phyloP scores from a whole-genome alignment of 345 rosid genomes.

The Aegle marmelos region DNA sequence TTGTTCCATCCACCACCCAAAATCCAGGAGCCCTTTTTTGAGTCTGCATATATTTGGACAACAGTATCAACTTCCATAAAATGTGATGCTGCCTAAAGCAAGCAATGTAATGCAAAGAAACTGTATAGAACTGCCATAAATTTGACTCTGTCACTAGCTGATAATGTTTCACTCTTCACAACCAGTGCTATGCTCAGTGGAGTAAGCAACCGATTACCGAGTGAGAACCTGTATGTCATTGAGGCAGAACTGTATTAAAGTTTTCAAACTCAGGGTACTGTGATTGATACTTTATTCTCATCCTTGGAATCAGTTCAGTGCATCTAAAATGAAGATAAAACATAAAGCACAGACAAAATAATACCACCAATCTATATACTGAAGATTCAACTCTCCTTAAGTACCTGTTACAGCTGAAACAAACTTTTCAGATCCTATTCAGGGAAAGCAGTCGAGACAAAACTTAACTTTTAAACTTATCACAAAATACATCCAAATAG shows the following conservation, averaged over 20 bases:
- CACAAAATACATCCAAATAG: neutral
- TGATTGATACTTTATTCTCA: neutral
- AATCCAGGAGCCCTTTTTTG: slow-evolving; percentile 69
- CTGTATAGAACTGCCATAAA: neutral
- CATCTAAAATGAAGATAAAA: neutral
- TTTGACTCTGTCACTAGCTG: neutral
- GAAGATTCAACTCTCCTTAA: neutral
- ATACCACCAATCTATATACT: neutral
- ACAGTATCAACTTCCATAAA: neutral
- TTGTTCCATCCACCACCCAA: slow-evolving; percentile 98
- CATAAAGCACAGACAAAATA: neutral
- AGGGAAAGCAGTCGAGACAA: neutral
- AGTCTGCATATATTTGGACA: slow-evolving; percentile 31
- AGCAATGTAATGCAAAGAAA: neutral
- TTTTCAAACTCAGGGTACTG: neutral
- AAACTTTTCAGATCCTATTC: neutral
- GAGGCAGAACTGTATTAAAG: neutral
- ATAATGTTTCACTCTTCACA: neutral
- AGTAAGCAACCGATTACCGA: neutral
- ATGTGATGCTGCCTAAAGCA: neutral
- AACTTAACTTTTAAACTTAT: neutral
- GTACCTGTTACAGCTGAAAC: neutral
- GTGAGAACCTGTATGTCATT: neutral
- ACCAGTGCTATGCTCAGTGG: neutral
- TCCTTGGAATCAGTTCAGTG: neutral